phyloP scores from a whole-genome alignment of 2,329 filamentous ascomycete species.

The Trichoderma brevicompactum region DNA sequence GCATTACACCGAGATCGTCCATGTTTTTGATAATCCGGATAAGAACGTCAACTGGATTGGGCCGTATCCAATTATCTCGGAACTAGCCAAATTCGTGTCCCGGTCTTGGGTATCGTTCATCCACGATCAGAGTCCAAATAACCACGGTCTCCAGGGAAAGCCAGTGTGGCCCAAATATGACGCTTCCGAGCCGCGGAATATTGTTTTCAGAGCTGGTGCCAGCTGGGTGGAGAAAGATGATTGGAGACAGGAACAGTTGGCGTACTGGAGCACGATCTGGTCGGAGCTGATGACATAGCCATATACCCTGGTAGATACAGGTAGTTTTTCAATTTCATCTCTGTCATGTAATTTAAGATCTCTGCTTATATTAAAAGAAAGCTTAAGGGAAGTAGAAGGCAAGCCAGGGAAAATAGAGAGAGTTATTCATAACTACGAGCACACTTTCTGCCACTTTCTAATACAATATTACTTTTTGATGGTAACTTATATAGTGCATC shows the following conservation, averaged over 20 bases:
- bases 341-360: neutral
- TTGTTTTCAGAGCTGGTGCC: slow-evolving; percentile 16
- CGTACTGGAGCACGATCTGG: slow-evolving; percentile 19
- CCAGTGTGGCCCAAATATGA: slow-evolving; percentile 12
- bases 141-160: slow-evolving; percentile 15
- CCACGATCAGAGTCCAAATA: slow-evolving; percentile 18
- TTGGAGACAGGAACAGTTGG: slow-evolving; percentile 18
- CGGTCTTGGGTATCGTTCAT: slow-evolving; percentile 16
- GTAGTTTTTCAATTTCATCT: neutral
- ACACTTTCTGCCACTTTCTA: neutral
- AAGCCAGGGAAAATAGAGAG: neutral
- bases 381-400: no score
- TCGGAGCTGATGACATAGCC: slow-evolving; percentile 21
- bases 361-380: neutral
- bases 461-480: no score
- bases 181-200: slow-evolving; percentile 2
- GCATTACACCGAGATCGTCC: slow-evolving; percentile 17
- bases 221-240: slow-evolving; percentile 21
- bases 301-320: neutral
- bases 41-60: slow-evolving; percentile 24
- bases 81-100: slow-evolving; percentile 11
- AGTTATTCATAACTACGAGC: neutral
- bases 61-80: slow-evolving; percentile 20
- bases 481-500: no score
- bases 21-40: slow-evolving; percentile 25